Conservation (phyloP, 2,329 filamentous ascomycete genomes). For the Penicillium sp. region DNA sequence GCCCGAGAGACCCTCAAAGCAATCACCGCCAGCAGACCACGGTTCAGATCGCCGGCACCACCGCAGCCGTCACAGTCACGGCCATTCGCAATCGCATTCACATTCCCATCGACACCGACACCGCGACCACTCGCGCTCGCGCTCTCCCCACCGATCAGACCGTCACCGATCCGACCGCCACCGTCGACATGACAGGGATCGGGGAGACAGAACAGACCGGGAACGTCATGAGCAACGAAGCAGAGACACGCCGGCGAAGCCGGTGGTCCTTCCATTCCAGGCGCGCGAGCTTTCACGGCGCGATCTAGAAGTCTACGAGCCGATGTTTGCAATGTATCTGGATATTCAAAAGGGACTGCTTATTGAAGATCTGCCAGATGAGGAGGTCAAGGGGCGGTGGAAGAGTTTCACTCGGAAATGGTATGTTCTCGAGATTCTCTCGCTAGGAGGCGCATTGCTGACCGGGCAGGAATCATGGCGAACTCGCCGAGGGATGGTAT, state of each 20-base stretch:
- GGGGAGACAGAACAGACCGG: slow-evolving; percentile 22
- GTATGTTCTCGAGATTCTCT: slow-evolving; percentile 51
- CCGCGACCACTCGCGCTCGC: slow-evolving; percentile 34
- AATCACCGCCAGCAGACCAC: slow-evolving; percentile 5
- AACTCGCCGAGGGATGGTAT: slow-evolving; percentile 91
- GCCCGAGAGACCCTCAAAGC: slow-evolving; percentile 10
- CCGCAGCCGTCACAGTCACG: slow-evolving; percentile 16
- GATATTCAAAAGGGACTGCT: slow-evolving; percentile 81
- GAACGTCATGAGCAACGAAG: slow-evolving; percentile 18
- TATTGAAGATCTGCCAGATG: slow-evolving; percentile 68
- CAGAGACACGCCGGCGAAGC: slow-evolving; percentile 17
- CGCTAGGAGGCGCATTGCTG: slow-evolving; percentile 36
- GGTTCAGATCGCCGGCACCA: slow-evolving; percentile 17
- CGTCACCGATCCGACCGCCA: slow-evolving; percentile 36
- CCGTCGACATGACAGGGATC: slow-evolving; percentile 39
- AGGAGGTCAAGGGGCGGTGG: slow-evolving; percentile 82
- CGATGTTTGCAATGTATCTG: slow-evolving; percentile 80
- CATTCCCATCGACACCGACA: slow-evolving; percentile 23
- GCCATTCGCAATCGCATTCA: slow-evolving; percentile 15
- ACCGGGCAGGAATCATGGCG: slow-evolving; percentile 73
- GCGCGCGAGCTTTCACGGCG: slow-evolving; percentile 67
- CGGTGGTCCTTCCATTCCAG: slow-evolving; percentile 61
- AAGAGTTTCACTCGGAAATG: slow-evolving; percentile 91
- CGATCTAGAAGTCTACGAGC: slow-evolving; percentile 66
- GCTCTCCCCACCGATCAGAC: slow-evolving; percentile 37